These are phyloP conservation scores for Lactarius deliciosus DNA, from an alignment of 768 basidiomycete species.

Conservation along the genomic window DNA sequence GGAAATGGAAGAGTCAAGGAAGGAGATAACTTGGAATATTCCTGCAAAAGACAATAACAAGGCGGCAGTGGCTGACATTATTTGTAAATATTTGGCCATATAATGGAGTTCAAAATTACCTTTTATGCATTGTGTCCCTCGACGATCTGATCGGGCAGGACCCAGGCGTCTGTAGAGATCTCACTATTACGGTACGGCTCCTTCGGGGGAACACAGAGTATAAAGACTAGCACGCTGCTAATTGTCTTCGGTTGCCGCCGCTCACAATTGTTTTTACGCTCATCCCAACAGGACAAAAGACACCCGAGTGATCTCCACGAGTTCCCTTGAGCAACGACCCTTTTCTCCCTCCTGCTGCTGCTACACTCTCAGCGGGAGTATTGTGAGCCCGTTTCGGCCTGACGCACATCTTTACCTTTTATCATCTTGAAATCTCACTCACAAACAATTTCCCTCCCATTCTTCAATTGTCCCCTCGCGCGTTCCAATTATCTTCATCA, in stretches of 20 bases:
- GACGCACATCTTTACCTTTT: slow-evolving; percentile 18
- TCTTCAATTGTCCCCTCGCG: slow-evolving; percentile 14
- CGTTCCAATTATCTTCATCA: slow-evolving; percentile 44
- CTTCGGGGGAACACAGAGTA: slow-evolving; percentile 24
- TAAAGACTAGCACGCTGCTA: slow-evolving; percentile 28
- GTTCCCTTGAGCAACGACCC: slow-evolving; percentile 24
- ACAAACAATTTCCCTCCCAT: slow-evolving; percentile 13
- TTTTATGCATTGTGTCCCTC: slow-evolving; percentile 16
- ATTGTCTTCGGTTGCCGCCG: slow-evolving; percentile 30
- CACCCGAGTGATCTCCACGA: not conserved
- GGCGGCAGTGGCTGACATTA: slow-evolving; percentile 30
- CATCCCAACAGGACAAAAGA: slow-evolving; percentile 29
- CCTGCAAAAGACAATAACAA: slow-evolving; percentile 29
- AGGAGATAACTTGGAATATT: slow-evolving; percentile 26
- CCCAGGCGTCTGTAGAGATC: slow-evolving; percentile 18
- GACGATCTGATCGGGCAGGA: slow-evolving; percentile 29
- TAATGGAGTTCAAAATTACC: slow-evolving; percentile 26
- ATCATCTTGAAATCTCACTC: slow-evolving; percentile 16
- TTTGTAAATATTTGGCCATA: slow-evolving; percentile 21
- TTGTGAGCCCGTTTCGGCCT: slow-evolving; percentile 17
- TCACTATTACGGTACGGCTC: slow-evolving; percentile 26
- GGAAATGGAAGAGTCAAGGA: slow-evolving; percentile 25
- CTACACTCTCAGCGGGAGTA: slow-evolving; percentile 20
- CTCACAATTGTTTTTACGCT: slow-evolving; percentile 29
- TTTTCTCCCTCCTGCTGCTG: slow-evolving; percentile 29